A percentile compares a stretch with the other conserved stretches of the same genome.
phyloP scores from a whole-genome alignment of 257 asterid species.

The Dorcoceras hygrometricum region DNA sequence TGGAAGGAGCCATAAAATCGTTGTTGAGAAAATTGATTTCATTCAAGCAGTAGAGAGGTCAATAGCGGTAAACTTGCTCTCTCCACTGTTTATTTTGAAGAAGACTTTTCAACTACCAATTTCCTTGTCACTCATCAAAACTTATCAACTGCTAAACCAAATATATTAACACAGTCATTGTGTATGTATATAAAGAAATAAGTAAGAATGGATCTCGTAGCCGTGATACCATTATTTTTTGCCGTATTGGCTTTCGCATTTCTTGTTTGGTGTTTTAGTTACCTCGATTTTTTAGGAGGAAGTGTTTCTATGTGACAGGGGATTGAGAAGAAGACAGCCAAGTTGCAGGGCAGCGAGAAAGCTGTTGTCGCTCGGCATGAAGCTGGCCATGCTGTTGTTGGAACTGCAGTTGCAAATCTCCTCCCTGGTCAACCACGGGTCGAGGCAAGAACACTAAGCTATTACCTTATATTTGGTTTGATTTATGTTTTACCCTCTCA shows the following conservation, averaged over 20 bases:
- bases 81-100: constrained; percentile 1
- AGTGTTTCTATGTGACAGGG: constrained; percentile 52
- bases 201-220: background rate
- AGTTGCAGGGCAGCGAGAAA: constrained; percentile 90
- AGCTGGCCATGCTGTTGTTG: constrained; percentile 99
- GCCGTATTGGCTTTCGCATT: constrained; percentile 15
- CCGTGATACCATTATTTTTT: constrained; percentile 3
- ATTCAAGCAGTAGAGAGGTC: constrained; percentile 96
- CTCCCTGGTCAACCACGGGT: constrained; percentile 95
- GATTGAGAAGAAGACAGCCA: constrained; percentile 93
- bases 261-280: constrained; percentile 13
- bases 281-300: constrained; percentile 21
- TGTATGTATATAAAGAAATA: no score
- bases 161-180: no score
- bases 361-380: constrained; percentile 99
- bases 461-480: constrained; percentile 11
- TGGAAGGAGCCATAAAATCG: constrained; percentile 69
- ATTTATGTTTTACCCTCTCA: constrained; percentile 2
- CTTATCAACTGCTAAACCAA: no score
- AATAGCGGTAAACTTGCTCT: constrained; percentile 58
- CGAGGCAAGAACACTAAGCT: constrained; percentile 53
- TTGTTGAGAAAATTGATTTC: constrained; percentile 87
- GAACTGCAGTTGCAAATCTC: constrained; percentile 98
- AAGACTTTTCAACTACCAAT: no score
- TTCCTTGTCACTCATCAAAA: no score